Evolutionary conservation across 2,329 filamentous ascomycete species (phyloP).

Genomic region (Pseudonectria foliicola): DNA sequence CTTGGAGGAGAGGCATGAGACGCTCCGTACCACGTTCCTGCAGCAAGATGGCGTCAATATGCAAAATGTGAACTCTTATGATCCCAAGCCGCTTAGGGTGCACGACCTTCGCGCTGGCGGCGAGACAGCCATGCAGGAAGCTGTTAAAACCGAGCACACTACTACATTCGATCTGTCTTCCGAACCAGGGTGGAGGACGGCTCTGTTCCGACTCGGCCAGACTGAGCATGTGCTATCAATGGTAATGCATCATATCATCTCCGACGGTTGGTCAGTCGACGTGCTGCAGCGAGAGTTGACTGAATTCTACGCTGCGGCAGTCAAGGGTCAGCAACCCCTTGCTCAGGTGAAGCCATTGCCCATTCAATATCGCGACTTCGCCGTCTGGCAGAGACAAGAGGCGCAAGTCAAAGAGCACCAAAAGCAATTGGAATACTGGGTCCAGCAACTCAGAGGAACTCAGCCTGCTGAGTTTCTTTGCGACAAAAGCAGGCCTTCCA

Average conservation of each 20-base stretch:
- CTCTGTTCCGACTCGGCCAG: not conserved
- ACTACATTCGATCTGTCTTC: not conserved
- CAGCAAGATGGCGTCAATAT: slow-evolving; percentile 1
- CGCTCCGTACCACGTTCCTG: slow-evolving; percentile 5
- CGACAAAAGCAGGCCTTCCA: slow-evolving; percentile 10
- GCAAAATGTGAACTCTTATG: not conserved
- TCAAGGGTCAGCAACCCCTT: not conserved
- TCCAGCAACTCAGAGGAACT: slow-evolving; percentile 9
- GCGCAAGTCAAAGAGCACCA: slow-evolving; percentile 10
- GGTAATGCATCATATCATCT: slow-evolving; percentile 9
- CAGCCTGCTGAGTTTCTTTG: slow-evolving; percentile 10
- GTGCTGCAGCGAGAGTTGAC: slow-evolving; percentile 14
- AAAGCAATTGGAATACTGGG: slow-evolving; percentile 19
- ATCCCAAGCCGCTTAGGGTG: not conserved
- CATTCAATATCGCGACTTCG: slow-evolving; percentile 21
- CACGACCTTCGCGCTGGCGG: not conserved
- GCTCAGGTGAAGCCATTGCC: slow-evolving; percentile 8
- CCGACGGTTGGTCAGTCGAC: slow-evolving; percentile 20
- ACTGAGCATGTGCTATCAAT: slow-evolving; percentile 2
- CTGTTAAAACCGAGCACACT: slow-evolving; percentile 1
- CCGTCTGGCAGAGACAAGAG: slow-evolving; percentile 16
- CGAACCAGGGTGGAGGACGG: slow-evolving; percentile 1
- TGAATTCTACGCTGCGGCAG: slow-evolving; percentile 10
- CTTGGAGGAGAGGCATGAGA: slow-evolving; percentile 5
- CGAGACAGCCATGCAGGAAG: not conserved